phyloP scores from a whole-genome alignment of 2,329 filamentous ascomycete species.

The Fusarium sp. region DNA sequence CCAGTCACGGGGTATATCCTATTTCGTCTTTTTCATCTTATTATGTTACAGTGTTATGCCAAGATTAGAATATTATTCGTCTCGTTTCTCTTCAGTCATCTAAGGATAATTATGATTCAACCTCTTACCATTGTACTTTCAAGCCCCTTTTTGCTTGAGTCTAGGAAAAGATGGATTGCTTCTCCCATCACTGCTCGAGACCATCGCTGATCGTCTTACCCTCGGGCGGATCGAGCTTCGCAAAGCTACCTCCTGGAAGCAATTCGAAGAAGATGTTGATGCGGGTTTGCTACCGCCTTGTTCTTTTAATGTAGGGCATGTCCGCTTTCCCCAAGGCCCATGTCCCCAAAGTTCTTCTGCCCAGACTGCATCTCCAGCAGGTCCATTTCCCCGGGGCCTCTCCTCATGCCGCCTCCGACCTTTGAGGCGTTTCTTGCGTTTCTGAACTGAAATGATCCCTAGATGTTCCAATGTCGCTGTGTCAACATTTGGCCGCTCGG shows the following conservation, averaged over 20 bases:
- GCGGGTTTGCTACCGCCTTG: too few relatives aligned
- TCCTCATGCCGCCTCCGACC: too few relatives aligned
- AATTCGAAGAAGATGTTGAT: constrained; percentile 97
- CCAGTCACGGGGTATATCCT: background rate
- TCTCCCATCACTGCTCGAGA: too few relatives aligned
- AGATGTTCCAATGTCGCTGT: too few relatives aligned
- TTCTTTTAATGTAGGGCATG: background rate
- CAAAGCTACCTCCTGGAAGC: constrained; percentile 89
- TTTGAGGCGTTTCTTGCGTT: too few relatives aligned
- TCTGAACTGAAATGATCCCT: too few relatives aligned
- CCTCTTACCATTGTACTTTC: too few relatives aligned
- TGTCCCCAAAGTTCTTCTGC: background rate
- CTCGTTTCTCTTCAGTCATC: background rate
- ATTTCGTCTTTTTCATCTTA: background rate
- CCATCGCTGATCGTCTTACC: constrained; percentile 95
- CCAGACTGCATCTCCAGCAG: too few relatives aligned
- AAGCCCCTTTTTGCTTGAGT: too few relatives aligned
- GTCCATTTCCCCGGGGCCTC: too few relatives aligned
- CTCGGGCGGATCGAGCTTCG: constrained; percentile 94
- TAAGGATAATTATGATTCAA: background rate
- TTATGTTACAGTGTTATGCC: background rate
- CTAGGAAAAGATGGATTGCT: too few relatives aligned
- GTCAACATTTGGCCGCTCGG: background rate
- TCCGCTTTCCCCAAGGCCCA: background rate
- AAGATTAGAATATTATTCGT: accelerated